Evolutionary conservation across 1,284 basidiomycete species (phyloP).

Genomic region (Polyporus tsugae): DNA sequence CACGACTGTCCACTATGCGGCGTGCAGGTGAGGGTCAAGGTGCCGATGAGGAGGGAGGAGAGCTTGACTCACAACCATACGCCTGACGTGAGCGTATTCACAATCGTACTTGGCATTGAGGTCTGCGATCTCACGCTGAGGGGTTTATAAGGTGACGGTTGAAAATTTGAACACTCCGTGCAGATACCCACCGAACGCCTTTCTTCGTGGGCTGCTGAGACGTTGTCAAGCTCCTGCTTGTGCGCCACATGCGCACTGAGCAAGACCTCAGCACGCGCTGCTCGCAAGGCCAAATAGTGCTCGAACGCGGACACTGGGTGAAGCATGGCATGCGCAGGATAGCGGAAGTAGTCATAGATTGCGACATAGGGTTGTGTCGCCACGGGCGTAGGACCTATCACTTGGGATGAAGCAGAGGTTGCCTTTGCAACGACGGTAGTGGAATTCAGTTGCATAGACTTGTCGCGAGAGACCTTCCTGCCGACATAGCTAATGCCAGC

Average conservation of each 20-base stretch:
- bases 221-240: constrained; percentile 52
- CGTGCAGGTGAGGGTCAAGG: not conserved
- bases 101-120: constrained; percentile 14
- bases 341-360: constrained; percentile 15
- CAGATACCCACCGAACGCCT: constrained; percentile 52
- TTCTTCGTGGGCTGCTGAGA: constrained; percentile 50
- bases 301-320: constrained; percentile 40
- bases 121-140: constrained; percentile 21
- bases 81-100: constrained; percentile 11
- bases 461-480: not conserved
- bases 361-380: not conserved
- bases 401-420: not conserved
- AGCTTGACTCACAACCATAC: constrained; percentile 20
- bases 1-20: constrained; percentile 18
- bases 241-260: constrained; percentile 56
- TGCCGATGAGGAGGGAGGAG: not conserved
- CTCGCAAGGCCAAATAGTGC: constrained; percentile 69
- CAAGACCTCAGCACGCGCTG: constrained; percentile 65
- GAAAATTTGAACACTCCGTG: not conserved
- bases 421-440: not conserved
- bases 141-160: not conserved
- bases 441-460: not conserved
- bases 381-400: not conserved
- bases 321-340: constrained; percentile 11
- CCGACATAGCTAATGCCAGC: not conserved